A percentile compares a stretch with the other conserved stretches of the same genome.
Evolutionary conservation across 75 land plant species (phyloP).

Genomic region (Pinus taeda): DNA sequence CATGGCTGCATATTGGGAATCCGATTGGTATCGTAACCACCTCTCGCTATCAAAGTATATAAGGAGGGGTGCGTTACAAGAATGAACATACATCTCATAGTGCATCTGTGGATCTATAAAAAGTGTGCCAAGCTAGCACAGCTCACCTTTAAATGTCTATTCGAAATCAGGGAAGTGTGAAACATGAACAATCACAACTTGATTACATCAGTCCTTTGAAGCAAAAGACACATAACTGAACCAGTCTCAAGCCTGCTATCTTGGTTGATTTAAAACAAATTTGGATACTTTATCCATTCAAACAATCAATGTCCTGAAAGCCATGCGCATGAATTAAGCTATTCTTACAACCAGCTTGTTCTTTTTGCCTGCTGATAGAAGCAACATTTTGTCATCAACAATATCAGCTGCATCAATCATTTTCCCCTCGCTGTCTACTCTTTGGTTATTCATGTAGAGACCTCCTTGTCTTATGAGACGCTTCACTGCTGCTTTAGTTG

Average conservation of each 20-base stretch:
- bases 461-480: conserved; percentile 96
- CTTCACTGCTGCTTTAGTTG: conserved; percentile 81
- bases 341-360: conserved; percentile 87
- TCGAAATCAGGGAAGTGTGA: no score
- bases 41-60: no score
- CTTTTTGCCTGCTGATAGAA: conserved; percentile 96
- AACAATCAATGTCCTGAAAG: background rate
- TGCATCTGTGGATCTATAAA: no score
- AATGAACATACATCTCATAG: no score
- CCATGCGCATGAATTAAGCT: conserved; percentile 11
- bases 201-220: no score
- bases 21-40: no score
- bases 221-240: no score
- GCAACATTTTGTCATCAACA: conserved; percentile 77
- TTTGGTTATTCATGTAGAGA: conserved; percentile 86
- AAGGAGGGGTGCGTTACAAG: no score
- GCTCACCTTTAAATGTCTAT: no score
- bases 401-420: conserved; percentile 64
- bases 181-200: no score
- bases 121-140: no score
- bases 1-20: no score
- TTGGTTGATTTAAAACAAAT: background rate
- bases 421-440: conserved; percentile 77
- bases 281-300: background rate
- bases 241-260: background rate